These are phyloP conservation scores for Lantana camara DNA, from an alignment of 257 asterid genomes.

Conservation along the genomic window DNA sequence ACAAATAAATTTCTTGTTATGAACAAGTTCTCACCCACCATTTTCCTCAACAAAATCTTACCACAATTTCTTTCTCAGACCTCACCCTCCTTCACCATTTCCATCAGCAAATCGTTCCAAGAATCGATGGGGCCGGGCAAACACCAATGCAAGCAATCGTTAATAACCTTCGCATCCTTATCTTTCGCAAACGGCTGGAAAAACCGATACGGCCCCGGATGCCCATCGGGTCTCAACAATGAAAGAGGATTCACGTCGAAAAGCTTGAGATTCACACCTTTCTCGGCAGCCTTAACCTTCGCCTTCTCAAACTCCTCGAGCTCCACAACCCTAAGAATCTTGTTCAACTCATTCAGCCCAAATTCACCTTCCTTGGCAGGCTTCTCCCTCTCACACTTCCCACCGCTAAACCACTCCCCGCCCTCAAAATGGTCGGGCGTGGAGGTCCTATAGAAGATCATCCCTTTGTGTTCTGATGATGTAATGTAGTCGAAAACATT, in stretches of 20 bases:
- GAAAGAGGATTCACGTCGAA: slow-evolving; percentile 60
- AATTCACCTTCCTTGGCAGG: slow-evolving; percentile 69
- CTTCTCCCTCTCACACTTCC: slow-evolving; percentile 50
- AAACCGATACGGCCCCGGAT: slow-evolving; percentile 65
- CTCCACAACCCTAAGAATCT: slow-evolving; percentile 46
- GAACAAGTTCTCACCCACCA: background rate
- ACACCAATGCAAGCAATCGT: slow-evolving; percentile 89
- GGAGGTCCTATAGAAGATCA: slow-evolving; percentile 53
- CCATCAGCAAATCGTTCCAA: slow-evolving; percentile 82
- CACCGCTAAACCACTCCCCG: slow-evolving; percentile 84
- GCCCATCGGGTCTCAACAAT: slow-evolving; percentile 76
- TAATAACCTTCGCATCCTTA: slow-evolving; percentile 45
- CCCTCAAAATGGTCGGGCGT: slow-evolving; percentile 73
- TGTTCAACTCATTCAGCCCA: slow-evolving; percentile 37
- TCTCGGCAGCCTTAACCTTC: slow-evolving; percentile 41
- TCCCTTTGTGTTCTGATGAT: slow-evolving; percentile 55
- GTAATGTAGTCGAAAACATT: slow-evolving; percentile 48
- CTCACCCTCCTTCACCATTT: slow-evolving; percentile 39
- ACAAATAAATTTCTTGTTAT: background rate
- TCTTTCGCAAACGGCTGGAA: slow-evolving; percentile 55
- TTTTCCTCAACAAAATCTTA: background rate
- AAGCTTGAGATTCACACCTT: slow-evolving; percentile 60
- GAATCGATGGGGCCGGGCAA: slow-evolving; percentile 82
- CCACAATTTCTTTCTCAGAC: slow-evolving; percentile 8
- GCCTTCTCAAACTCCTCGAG: slow-evolving; percentile 57